Evolutionary conservation across 2,329 filamentous ascomycete genomes (phyloP).

Genomic region (Paraconiothyrium sp.): DNA sequence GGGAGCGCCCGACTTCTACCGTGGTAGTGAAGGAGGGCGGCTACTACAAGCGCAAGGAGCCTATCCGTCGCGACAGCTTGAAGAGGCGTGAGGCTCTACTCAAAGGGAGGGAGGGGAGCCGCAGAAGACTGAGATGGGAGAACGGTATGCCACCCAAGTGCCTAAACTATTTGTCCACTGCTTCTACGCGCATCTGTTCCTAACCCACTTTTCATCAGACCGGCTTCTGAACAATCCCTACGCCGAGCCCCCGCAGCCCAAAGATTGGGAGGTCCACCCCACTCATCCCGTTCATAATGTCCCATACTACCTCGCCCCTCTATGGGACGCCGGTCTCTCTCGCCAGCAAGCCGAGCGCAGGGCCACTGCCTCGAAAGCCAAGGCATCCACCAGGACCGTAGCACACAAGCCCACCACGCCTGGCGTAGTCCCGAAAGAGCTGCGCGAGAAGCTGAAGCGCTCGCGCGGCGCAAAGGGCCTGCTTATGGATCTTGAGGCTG

Average conservation of each 20-base stretch:
- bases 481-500: slow-evolving; percentile 84
- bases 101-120: slow-evolving; percentile 90
- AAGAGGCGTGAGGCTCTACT: slow-evolving; percentile 77
- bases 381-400: slow-evolving; percentile 46
- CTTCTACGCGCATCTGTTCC: slow-evolving; percentile 15
- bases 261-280: slow-evolving; percentile 84
- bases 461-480: slow-evolving; percentile 79
- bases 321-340: slow-evolving; percentile 74
- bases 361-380: slow-evolving; percentile 44
- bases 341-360: slow-evolving; percentile 56
- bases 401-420: slow-evolving; percentile 54
- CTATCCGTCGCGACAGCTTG: slow-evolving; percentile 67
- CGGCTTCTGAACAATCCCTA: slow-evolving; percentile 87
- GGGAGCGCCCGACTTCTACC: slow-evolving; percentile 38
- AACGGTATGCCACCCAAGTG: slow-evolving; percentile 69
- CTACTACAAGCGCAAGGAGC: slow-evolving; percentile 63
- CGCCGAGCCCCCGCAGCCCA: slow-evolving; percentile 80
- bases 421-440: slow-evolving; percentile 75
- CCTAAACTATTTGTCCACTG: slow-evolving; percentile 18
- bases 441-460: slow-evolving; percentile 83
- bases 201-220: slow-evolving; percentile 62
- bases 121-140: slow-evolving; percentile 90
- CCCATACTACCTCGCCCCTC: slow-evolving; percentile 87
- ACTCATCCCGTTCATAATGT: slow-evolving; percentile 81
- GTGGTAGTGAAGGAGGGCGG: slow-evolving; percentile 54